Base-by-base conservation (phyloP, 148 eudicot species). In the Vaccinium darrowii region DNA sequence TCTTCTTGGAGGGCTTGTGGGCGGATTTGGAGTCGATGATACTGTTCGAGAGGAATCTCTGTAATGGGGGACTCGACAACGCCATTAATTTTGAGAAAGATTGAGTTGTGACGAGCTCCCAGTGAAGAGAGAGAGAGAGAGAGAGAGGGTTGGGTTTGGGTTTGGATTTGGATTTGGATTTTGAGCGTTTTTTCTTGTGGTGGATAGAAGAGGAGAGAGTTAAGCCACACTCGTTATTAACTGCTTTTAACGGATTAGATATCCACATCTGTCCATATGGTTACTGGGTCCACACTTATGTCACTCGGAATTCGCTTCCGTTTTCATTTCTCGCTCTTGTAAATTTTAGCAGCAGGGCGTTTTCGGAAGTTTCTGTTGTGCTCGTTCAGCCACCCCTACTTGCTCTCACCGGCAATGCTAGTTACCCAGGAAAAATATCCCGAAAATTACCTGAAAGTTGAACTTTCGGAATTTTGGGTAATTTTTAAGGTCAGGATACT, bases 1-100 rank as follows among this genome's bases (percentile, higher is more conserved):
- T 91, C 84, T 88, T 96, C 81, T 80, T 92, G 85, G 86, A 82
- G 67, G 86, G 72, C 51, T 88, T 85, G 84, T 62, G 63, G 80
- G 58, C 54, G 71, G 86, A 87, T 53, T 67, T 89, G 82, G 52
- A 52, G 89, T 84, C 83, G 81, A 76, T 84, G 84, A 79, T 86
- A 75, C 84, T 89, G 57, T 87, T 86, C 8, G 87, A 52, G 77
- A 93, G 87, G 89, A 90, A 92, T 86, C 85, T 92, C 86, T 93
- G 95, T 82, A 93, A 57, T 39, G 93, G 97, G 43, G 91, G 94
- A 79, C 92, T 93, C 12, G 91, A 85, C 84, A 95, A 88, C 56
- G 94, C 98, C 98, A 93, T 92, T 82, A 63, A 73, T 82, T 86
- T 79, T 16, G 65, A 65, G 43, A 39, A 78, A 82, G 86, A 43